Base-by-base conservation (phyloP, 495 filamentous ascomycete genomes). In the Penicillium mononematosum region DNA sequence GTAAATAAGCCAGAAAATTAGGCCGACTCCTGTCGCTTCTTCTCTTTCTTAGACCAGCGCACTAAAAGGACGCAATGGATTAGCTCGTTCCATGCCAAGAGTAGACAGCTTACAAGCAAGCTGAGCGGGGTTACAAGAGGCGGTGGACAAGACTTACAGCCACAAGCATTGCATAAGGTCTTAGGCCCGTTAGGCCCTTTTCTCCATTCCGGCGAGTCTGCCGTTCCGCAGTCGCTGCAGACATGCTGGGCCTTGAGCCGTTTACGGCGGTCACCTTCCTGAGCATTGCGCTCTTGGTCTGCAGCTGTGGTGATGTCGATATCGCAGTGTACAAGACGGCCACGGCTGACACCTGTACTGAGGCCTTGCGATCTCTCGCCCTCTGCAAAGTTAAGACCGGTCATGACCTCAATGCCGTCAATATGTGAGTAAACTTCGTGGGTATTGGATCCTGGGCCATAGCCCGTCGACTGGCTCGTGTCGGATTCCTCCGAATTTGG, bases 81-180 rank as follows among this genome's bases (percentile, higher is more conserved):
- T 55, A 55, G 57, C 42, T 41, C 32, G 19, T 42, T 17, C 11
- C 14, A 5, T 39, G 16, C 19, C 32, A 31, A 47, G 31, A 19
- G 41, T 53, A 25, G 44, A 36, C 56, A 32, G 27, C 14, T 42
- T 2, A 16, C 36, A 27, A 55, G 45, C 31, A 14, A 20, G 27
- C 24, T 36, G 10, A 25, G 38, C 17, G 25, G 24, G 27, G 47
- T 16, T 11, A 25, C 25, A 25, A 39, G n/a, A 24, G 19, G 36
- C 36, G 20, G 22, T 41, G 36, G 17, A 62, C 36, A 32, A 47
- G 55, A 81, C 83, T 74, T 74, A 74, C 92, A 82, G 56, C 94
- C 94, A 74, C 94, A 98, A 22, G 94, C 94, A 78, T 98, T 98
- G 74, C 94, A 98, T 44, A 98, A 75, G 2, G 93, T 97, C 75